Percentiles rank a stretch among this genome's conserved stretches.
These are phyloP conservation scores for Trichoderma sp. DNA, from an alignment of 2,329 filamentous ascomycete species.

Conservation along the genomic window DNA sequence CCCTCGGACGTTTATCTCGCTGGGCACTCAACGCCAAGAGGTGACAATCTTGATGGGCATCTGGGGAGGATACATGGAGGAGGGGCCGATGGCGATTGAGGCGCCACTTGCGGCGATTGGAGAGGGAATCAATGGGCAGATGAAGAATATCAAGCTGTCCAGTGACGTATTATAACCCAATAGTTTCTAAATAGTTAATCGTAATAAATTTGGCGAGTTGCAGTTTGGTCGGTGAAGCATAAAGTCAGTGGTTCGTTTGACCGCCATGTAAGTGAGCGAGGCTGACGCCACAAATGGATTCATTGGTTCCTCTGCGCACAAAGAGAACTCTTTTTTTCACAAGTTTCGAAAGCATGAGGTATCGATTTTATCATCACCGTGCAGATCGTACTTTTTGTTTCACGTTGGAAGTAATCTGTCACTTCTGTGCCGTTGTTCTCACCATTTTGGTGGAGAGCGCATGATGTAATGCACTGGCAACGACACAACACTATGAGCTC, in stretches of 20 bases:
- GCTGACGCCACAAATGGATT: neutral
- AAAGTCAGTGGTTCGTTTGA: neutral
- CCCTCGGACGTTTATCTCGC: conserved; percentile 20
- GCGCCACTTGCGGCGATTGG: conserved; percentile 27
- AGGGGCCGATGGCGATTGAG: conserved; percentile 26
- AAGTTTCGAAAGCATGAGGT: neutral
- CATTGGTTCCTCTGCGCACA: neutral
- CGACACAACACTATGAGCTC: conserved; percentile 3
- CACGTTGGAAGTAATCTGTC: neutral
- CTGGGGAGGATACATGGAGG: conserved; percentile 27
- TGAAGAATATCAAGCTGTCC: conserved; percentile 27
- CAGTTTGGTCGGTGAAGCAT: neutral
- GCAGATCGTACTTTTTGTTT: neutral
- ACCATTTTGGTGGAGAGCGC: neutral
- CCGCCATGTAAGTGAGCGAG: neutral
- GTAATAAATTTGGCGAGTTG: neutral
- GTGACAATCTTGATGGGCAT: conserved; percentile 30
- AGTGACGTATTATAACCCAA: neutral
- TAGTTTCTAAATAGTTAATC: neutral
- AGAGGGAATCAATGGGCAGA: conserved; percentile 20
- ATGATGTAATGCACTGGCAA: conserved; percentile 18
- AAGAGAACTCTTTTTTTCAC: too few species aligned
- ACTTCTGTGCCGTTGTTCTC: neutral
- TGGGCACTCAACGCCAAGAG: conserved; percentile 20
- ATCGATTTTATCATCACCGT: conserved; percentile 1